phyloP scores from a whole-genome alignment of 23 red algal species.

The Cyanidioschyzon merolae region DNA sequence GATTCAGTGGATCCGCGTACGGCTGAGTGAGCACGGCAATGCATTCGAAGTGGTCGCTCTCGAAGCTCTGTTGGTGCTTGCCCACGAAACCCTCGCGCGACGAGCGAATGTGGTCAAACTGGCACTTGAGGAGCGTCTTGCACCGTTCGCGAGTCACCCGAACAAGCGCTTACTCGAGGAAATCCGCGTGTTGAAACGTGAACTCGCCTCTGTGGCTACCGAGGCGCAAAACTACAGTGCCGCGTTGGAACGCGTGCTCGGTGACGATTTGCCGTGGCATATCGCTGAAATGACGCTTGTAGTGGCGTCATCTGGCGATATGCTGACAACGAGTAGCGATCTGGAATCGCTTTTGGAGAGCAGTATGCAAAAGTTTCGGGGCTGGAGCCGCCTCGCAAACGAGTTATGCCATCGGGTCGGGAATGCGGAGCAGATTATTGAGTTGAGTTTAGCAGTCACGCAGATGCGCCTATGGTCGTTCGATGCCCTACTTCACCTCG shows the following conservation, averaged over 20 bases:
- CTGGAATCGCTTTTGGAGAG: background rate
- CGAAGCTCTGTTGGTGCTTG: background rate
- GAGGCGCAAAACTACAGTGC: background rate
- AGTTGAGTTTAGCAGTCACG: background rate
- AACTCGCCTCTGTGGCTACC: background rate
- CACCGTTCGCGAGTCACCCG: background rate
- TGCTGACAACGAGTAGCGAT: background rate
- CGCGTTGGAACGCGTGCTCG: background rate
- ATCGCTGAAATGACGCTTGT: background rate
- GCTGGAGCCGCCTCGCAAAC: background rate
- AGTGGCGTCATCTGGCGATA: background rate
- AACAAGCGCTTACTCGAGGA: background rate
- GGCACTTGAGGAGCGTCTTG: background rate
- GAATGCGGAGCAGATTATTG: background rate
- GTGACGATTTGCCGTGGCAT: background rate
- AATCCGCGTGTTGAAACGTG: background rate
- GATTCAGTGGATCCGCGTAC: background rate
- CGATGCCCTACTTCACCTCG: background rate
- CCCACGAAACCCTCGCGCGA: background rate
- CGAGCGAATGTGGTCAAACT: background rate
- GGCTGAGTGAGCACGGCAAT: background rate
- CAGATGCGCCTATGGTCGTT: constrained; percentile 11
- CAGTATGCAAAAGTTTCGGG: background rate
- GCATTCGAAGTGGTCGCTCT: background rate
- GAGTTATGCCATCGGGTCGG: background rate